These are phyloP conservation scores for Mallotus nudiflorus DNA, from an alignment of 345 rosid species.

Conservation along the genomic window DNA sequence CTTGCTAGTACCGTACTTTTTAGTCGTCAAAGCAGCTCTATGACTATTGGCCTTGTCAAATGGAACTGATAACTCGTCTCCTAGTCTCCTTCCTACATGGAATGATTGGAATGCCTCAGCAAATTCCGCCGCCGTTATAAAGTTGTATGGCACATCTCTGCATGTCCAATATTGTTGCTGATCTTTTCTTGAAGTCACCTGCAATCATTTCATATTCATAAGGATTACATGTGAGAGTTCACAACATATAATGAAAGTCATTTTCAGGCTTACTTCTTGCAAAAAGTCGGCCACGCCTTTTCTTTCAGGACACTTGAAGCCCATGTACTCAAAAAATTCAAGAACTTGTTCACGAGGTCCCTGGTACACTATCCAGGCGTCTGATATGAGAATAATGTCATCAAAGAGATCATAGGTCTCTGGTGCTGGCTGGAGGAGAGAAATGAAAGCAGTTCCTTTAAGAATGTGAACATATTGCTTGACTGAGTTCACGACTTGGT, in stretches of 20 bases:
- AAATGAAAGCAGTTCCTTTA: constrained; percentile 49
- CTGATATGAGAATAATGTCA: constrained; percentile 60
- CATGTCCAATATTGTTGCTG: constrained; percentile 63
- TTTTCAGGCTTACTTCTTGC: constrained; percentile 48
- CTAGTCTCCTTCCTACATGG: constrained; percentile 38
- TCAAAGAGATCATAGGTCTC: constrained; percentile 77
- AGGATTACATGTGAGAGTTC: neutral
- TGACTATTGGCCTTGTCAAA: constrained; percentile 35
- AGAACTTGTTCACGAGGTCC: constrained; percentile 57
- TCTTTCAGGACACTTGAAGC: constrained; percentile 66
- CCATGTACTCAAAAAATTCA: constrained; percentile 61
- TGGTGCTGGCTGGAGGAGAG: constrained; percentile 82
- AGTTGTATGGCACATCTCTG: constrained; percentile 34
- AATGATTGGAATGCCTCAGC: constrained; percentile 36
- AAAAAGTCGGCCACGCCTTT: constrained; percentile 75
- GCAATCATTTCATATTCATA: neutral
- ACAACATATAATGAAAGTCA: neutral
- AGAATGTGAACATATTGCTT: constrained; percentile 66
- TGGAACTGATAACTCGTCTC: constrained; percentile 44
- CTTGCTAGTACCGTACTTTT: constrained; percentile 42
- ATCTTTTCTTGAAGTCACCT: constrained; percentile 65
- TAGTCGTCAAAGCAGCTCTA: constrained; percentile 45
- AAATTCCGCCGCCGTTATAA: constrained; percentile 50
- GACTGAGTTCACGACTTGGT: constrained; percentile 61
- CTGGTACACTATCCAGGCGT: constrained; percentile 67